phyloP scores from a whole-genome alignment of 2,329 filamentous ascomycete species.

The Fusarium duplospermum region DNA sequence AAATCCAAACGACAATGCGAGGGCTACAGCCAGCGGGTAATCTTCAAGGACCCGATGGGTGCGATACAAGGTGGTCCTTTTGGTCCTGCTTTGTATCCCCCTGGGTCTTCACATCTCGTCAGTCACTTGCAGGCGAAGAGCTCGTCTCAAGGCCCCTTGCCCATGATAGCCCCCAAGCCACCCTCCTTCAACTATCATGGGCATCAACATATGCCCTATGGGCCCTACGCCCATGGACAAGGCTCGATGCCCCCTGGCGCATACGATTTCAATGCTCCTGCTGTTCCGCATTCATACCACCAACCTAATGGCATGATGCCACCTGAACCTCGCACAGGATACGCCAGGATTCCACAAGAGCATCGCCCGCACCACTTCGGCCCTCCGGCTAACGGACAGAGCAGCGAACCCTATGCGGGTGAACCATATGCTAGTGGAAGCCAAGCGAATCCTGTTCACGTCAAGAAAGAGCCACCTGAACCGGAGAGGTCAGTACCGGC shows the following conservation, averaged over 20 bases:
- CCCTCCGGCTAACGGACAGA: slow-evolving; percentile 20
- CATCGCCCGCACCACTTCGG: slow-evolving; percentile 28
- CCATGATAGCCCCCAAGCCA: slow-evolving; percentile 65
- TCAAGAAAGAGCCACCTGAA: slow-evolving; percentile 23
- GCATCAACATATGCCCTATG: slow-evolving; percentile 27
- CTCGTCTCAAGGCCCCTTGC: slow-evolving; percentile 52
- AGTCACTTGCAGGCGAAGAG: slow-evolving; percentile 51
- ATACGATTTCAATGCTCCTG: slow-evolving; percentile 38
- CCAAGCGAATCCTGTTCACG: slow-evolving; percentile 4
- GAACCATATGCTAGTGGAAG: slow-evolving; percentile 15
- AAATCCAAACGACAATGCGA: slow-evolving; percentile 88
- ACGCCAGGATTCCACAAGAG: slow-evolving; percentile 28
- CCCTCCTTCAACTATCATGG: slow-evolving; percentile 48
- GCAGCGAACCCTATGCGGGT: slow-evolving; percentile 3
- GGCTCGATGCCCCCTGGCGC: slow-evolving; percentile 13
- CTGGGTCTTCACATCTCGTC: slow-evolving; percentile 49
- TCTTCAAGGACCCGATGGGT: slow-evolving; percentile 77
- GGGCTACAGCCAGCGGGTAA: slow-evolving; percentile 83
- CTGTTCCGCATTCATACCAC: slow-evolving; percentile 23
- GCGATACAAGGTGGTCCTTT: slow-evolving; percentile 59
- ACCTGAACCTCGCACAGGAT: slow-evolving; percentile 18
- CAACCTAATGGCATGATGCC: slow-evolving; percentile 27
- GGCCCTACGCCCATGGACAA: slow-evolving; percentile 33
- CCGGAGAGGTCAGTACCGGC: slow-evolving; percentile 10
- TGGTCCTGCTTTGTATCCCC: slow-evolving; percentile 56